Evolutionary conservation across 2,329 filamentous ascomycete species (phyloP), one percentile per base, ranked within the genome.

Genomic region (Colletotrichum sp.): DNA sequence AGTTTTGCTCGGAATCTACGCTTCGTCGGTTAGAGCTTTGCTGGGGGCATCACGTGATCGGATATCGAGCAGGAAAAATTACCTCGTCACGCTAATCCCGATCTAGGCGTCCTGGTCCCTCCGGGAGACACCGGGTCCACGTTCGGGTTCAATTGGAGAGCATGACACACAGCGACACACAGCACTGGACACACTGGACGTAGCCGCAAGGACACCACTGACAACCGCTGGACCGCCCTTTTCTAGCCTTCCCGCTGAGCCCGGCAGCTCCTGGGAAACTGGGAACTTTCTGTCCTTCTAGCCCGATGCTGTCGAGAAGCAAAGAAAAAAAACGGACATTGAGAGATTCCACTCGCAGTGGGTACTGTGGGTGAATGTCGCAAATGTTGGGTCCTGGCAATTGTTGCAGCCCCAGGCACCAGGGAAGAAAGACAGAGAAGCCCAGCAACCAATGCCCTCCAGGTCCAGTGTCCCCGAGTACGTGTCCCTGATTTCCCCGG

Each of bases 11-110:
- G 84, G 84, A 82, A 85, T 80, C 80, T 80, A 83, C 81, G 84
- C 84, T 85, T 86, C 81, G 82, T 86, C 84, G 83, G 85, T 82
- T 85, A 86, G 85, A 87, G 85, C 85, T 86, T 87, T 86, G 82
- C 80, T 67, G 60, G 57, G 64, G 77, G 16, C 24, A 2, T 86
- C 85, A 87, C 85, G 85, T 87, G 85, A 69, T 9, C 70, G 70
- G 73, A 76, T 57, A 69, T 65, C 44, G 26, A 73, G 64, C 30
- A 64, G 70, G 73, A 76, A 76, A 76, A 76, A 71, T 76, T 76
- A 76, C 73, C 73, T 76, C 73, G 73, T 44, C 3, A 32, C 73
- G 64, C 73, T 76, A 76, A 44, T 69, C 73, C 64, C 64, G 64
- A 76, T 76, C 64, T 28, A 62, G 66, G 8, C 18, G 71, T 32